These are phyloP conservation scores for Brassica balearica DNA, from an alignment of 441 rosid genomes.

Conservation along the genomic window DNA sequence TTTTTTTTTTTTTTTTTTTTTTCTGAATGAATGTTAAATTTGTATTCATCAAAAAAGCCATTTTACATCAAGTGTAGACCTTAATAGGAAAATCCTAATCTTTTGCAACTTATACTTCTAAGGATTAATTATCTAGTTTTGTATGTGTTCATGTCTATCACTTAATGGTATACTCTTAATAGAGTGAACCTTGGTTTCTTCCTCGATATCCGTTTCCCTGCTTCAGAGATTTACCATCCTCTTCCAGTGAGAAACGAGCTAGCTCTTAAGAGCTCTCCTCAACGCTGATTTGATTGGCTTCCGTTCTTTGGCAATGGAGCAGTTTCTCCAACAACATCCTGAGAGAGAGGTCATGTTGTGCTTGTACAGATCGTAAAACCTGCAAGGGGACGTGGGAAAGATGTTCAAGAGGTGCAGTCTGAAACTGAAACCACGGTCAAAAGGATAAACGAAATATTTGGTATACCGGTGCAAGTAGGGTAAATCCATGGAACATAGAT, in stretches of 20 bases:
- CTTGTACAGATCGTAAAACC: not conserved
- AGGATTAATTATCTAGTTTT: not conserved
- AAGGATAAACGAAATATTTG: not conserved
- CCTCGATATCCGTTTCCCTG: not conserved
- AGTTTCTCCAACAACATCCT: not conserved
- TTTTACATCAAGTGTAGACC: no score
- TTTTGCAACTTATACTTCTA: no score
- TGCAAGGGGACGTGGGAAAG: not conserved
- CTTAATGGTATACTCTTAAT: slow-evolving; percentile 31
- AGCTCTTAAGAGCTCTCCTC: not conserved
- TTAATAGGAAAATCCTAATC: no score
- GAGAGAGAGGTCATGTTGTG: not conserved
- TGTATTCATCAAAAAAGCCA: no score
- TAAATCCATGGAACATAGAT: not conserved
- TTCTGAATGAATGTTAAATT: no score
- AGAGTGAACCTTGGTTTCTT: not conserved
- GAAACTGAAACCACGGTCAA: not conserved
- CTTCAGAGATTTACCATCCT: not conserved
- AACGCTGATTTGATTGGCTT: not conserved
- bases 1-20: no score
- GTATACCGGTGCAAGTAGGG: not conserved
- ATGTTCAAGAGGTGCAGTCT: not conserved
- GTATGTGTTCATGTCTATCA: slow-evolving; percentile 95
- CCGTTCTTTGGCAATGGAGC: not conserved
- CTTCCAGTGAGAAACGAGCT: not conserved